A percentile compares a stretch with the other conserved stretches of the same genome.
Conservation (phyloP, 75 land plant species). For the Larix kaempferi region DNA sequence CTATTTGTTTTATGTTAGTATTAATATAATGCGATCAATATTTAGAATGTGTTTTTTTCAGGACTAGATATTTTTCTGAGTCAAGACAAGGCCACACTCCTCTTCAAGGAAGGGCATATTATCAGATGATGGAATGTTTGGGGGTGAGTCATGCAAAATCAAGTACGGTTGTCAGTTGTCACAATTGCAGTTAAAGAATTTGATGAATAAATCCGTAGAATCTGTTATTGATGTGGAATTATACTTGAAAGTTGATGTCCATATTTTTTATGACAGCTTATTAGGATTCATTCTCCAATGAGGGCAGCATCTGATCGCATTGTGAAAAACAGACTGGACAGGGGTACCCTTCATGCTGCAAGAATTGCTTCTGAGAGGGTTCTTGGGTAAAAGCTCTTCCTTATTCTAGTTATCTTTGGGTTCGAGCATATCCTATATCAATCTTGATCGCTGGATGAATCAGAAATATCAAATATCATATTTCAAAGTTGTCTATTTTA, state of each 20-base stretch:
- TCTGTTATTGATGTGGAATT: conserved; percentile 1
- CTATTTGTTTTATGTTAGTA: neutral
- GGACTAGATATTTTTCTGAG: conserved; percentile 97
- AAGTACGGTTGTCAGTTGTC: neutral
- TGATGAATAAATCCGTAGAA: neutral
- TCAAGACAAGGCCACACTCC: conserved; percentile 92
- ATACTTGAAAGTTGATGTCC: neutral
- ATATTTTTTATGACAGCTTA: conserved; percentile 30
- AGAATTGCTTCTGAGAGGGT: conserved; percentile 58
- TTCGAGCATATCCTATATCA: neutral
- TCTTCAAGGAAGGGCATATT: conserved; percentile 91
- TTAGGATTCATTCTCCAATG: conserved; percentile 86
- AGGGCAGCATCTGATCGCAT: conserved; percentile 46
- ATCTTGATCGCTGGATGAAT: neutral
- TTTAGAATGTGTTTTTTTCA: conserved; percentile 12
- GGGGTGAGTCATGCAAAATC: conserved; percentile 54
- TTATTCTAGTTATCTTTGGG: neutral
- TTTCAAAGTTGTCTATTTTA: neutral
- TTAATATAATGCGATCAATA: neutral
- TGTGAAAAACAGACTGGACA: conserved; percentile 55
- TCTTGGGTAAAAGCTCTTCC: conserved; percentile 34
- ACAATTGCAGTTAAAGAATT: neutral
- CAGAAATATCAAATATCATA: neutral
- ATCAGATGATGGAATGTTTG: conserved; percentile 96
- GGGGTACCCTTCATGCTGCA: conserved; percentile 45